phyloP scores from a whole-genome alignment of 1,284 basidiomycete genomes.

The Inonotus hispidus region DNA sequence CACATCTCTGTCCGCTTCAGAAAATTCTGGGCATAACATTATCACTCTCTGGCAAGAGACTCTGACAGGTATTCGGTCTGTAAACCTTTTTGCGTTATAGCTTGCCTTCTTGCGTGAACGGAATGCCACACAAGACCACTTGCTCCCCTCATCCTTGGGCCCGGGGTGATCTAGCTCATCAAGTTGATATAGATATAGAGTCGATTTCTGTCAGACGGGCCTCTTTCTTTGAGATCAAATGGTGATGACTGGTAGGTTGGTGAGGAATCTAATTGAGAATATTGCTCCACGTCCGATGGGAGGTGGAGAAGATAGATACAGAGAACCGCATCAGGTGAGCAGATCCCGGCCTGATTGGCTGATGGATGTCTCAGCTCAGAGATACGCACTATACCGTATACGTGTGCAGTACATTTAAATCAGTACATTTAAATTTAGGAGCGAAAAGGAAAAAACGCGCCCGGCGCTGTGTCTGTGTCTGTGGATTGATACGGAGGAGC shows the following conservation, averaged over 20 bases:
- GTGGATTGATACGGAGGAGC: too few relatives aligned
- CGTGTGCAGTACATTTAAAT: too few relatives aligned
- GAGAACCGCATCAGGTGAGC: too few relatives aligned
- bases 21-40: constrained; percentile 48
- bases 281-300: too few relatives aligned
- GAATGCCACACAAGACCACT: constrained; percentile 91
- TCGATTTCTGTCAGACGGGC: constrained; percentile 81
- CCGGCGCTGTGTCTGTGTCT: too few relatives aligned
- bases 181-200: constrained; percentile 75
- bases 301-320: too few relatives aligned
- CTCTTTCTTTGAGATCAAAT: constrained; percentile 46
- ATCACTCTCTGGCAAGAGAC: not conserved
- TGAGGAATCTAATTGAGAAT: too few relatives aligned
- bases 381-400: too few relatives aligned
- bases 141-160: constrained; percentile 64
- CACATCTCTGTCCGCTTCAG: constrained; percentile 78
- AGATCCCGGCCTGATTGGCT: too few relatives aligned
- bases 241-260: not conserved
- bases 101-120: constrained; percentile 70
- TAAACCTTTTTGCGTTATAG: constrained; percentile 64
- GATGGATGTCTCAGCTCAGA: too few relatives aligned
- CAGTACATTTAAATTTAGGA: too few relatives aligned
- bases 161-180: constrained; percentile 75
- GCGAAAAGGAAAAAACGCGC: too few relatives aligned
- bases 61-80: constrained; percentile 14